Evolutionary conservation across 169 alveolate genomes (phyloP).

Genomic region (Neospora caninum): DNA sequence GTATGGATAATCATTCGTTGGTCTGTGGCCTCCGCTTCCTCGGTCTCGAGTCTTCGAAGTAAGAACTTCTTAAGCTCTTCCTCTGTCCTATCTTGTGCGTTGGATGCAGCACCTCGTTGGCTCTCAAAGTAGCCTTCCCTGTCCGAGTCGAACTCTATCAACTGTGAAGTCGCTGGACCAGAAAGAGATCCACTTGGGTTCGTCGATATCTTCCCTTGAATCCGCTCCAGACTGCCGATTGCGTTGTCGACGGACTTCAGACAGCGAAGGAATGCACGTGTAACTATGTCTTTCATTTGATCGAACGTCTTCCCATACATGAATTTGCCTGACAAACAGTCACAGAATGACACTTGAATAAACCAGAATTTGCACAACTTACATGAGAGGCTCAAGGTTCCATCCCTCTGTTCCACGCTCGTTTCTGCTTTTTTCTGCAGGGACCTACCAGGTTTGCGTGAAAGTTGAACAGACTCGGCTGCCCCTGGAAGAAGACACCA

Average conservation of each 20-base stretch:
- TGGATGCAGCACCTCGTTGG: background rate
- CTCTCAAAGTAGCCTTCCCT: background rate
- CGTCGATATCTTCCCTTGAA: background rate
- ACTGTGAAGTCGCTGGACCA: background rate
- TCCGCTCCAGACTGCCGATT: background rate
- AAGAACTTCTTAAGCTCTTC: background rate
- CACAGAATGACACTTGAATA: background rate
- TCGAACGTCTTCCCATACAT: background rate
- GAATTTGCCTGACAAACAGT: background rate
- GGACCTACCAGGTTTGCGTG: background rate
- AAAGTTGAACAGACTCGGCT: too few species aligned
- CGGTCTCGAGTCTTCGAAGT: background rate
- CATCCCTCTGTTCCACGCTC: too few species aligned
- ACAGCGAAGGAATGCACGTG: background rate
- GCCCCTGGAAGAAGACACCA: background rate
- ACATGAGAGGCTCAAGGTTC: too few species aligned
- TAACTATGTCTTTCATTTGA: background rate
- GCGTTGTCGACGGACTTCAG: background rate
- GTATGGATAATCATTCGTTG: background rate
- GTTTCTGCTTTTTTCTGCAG: too few species aligned
- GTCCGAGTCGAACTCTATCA: background rate
- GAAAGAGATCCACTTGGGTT: background rate
- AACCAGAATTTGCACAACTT: too few species aligned
- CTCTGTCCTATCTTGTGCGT: background rate
- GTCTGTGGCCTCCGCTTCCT: background rate